These are phyloP conservation scores for Eucalyptus curtisii DNA, from an alignment of 345 rosid species.

Conservation along the genomic window DNA sequence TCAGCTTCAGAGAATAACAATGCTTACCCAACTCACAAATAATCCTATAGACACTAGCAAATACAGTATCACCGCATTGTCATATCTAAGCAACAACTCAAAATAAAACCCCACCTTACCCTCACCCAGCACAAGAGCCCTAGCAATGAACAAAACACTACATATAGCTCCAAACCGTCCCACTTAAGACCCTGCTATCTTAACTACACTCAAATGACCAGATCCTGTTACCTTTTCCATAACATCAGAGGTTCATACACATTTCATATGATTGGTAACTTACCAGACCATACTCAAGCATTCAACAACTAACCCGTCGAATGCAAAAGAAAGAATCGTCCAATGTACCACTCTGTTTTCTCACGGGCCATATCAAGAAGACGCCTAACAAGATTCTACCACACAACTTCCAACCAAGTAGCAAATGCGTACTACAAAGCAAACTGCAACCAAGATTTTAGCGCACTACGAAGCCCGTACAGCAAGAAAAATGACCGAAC, in stretches of 20 bases:
- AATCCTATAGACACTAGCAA: not conserved
- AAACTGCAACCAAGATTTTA: not conserved
- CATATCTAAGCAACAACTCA: not conserved
- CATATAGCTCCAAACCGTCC: not conserved
- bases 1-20: not conserved
- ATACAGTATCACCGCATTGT: not conserved
- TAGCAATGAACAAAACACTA: not conserved
- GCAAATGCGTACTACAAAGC: not conserved
- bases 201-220: not conserved
- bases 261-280: not conserved
- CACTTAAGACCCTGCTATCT: not conserved
- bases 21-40: not conserved
- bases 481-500: not conserved
- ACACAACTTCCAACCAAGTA: not conserved
- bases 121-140: not conserved
- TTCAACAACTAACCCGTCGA: not conserved
- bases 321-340: not conserved
- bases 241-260: not conserved
- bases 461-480: not conserved
- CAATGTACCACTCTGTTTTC: not conserved
- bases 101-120: not conserved
- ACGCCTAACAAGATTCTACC: not conserved
- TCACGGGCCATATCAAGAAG: not conserved
- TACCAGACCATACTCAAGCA: not conserved
- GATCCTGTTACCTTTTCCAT: not conserved